Percentiles rank a stretch among this genome's conserved stretches.
Evolutionary conservation across 2,329 filamentous ascomycete genomes (phyloP).

Genomic region (Elsinoe perseae): DNA sequence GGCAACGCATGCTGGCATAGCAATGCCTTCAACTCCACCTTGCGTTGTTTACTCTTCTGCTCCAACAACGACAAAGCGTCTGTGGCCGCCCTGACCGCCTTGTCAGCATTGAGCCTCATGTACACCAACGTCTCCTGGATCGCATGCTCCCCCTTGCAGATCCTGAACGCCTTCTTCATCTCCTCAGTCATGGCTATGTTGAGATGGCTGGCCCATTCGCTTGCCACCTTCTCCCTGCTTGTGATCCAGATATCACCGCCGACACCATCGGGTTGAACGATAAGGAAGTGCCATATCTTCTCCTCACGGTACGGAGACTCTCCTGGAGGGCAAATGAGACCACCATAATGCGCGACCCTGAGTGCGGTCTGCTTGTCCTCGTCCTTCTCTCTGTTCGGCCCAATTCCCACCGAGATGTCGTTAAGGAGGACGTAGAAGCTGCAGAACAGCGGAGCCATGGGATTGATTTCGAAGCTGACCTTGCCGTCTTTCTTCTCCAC

Average conservation of each 20-base stretch:
- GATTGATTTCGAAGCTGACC: not conserved
- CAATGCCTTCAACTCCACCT: not conserved
- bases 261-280: not conserved
- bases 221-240: not conserved
- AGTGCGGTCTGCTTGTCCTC: not conserved
- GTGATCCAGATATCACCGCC: not conserved
- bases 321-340: not conserved
- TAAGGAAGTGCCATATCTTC: not conserved
- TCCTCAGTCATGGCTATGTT: not conserved
- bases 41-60: not conserved
- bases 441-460: not conserved
- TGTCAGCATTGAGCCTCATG: not conserved
- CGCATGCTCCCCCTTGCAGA: not conserved
- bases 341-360: not conserved
- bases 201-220: not conserved
- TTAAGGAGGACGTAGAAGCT: not conserved
- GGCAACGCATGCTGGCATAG: not conserved
- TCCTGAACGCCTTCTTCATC: not conserved
- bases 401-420: not conserved
- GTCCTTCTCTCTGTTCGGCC: not conserved
- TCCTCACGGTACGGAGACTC: not conserved
- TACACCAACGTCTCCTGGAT: not conserved
- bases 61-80: not conserved
- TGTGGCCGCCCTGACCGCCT: not conserved
- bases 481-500: not conserved